Base-by-base conservation (phyloP, 345 rosid species). In the Euphorbia peplus region DNA sequence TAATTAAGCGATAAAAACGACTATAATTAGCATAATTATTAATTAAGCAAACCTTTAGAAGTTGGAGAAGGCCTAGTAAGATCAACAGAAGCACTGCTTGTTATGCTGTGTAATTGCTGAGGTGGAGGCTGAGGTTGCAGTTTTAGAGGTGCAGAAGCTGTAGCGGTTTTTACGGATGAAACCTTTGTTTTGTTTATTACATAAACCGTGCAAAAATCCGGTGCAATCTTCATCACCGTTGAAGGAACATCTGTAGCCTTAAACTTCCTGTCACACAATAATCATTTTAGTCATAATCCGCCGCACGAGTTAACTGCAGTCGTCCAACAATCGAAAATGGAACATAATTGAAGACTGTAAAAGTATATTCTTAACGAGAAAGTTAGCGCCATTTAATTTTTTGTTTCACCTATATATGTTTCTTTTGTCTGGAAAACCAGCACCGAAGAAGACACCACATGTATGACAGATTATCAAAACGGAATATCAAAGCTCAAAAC, bases 201-300 rank as follows among this genome's bases (percentile, higher is more conserved):
- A 73, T 95, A 95, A 0, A 91, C 86, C 0, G 88, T 80, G 67
- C 99, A 95, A 73, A 79, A 91, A 19, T 76, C 90, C 6, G 95
- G 90, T 22, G 85, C 90, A 60, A 44, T 80, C 74, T 85, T 91
- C 24, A 84, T 70, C 26, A 95, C 88, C 2, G 68, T 80, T 47
- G 74, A 78, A 8, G 97, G 79, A 30, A 89, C 73, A 69, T 91
- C 97, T 14, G 75, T 8, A 3, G 76, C 73, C 80, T 77, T 87
- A 80, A 95, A 91, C 81, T 88, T 86, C 79, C 83, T 83, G 81
- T 4, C 1, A 24, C 52, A 14, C 8, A 60, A 66, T n/a, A 28
- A 57, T 8, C 24, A 18, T 32, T 2, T 32, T 32, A 32, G n/a
- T n/a, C 37, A 6, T 32, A 32, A 2, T 32, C 6, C 37, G 37